Conservation (phyloP, 805 yeast species). For the Lipomyces spencermartinsiae region DNA sequence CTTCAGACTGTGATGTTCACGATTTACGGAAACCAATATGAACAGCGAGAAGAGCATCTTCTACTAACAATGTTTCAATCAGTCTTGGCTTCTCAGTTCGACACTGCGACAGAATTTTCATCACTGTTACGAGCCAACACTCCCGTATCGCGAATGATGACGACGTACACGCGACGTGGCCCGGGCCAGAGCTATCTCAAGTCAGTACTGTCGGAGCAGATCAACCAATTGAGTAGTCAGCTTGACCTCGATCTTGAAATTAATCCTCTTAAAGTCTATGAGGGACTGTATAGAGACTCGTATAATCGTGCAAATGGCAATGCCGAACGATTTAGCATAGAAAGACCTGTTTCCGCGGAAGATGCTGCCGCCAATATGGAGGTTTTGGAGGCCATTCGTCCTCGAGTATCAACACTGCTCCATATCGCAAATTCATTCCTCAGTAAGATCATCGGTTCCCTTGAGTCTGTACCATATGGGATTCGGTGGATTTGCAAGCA, state of each 20-base stretch:
- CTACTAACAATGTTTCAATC: slow-evolving; percentile 49
- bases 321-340: slow-evolving; percentile 22
- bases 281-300: slow-evolving; percentile 37
- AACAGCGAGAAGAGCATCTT: slow-evolving; percentile 50
- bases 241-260: slow-evolving; percentile 45
- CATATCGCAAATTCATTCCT: slow-evolving; percentile 46
- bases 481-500: slow-evolving; percentile 72
- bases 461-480: slow-evolving; percentile 68
- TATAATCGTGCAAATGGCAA: slow-evolving; percentile 11
- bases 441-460: slow-evolving; percentile 62
- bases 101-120: slow-evolving; percentile 46
- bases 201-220: slow-evolving; percentile 42
- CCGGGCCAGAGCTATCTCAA: slow-evolving; percentile 50
- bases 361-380: slow-evolving; percentile 44
- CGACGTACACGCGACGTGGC: slow-evolving; percentile 50
- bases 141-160: slow-evolving; percentile 51
- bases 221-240: slow-evolving; percentile 43
- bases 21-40: slow-evolving; percentile 52
- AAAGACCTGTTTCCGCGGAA: slow-evolving; percentile 42
- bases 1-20: slow-evolving; percentile 51
- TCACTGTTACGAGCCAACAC: slow-evolving; percentile 50
- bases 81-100: slow-evolving; percentile 49
- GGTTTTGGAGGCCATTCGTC: slow-evolving; percentile 42
- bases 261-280: slow-evolving; percentile 46
- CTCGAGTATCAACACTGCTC: slow-evolving; percentile 41